Evolutionary conservation across 768 basidiomycete species (phyloP).

Genomic region (Saitozyma sp.): DNA sequence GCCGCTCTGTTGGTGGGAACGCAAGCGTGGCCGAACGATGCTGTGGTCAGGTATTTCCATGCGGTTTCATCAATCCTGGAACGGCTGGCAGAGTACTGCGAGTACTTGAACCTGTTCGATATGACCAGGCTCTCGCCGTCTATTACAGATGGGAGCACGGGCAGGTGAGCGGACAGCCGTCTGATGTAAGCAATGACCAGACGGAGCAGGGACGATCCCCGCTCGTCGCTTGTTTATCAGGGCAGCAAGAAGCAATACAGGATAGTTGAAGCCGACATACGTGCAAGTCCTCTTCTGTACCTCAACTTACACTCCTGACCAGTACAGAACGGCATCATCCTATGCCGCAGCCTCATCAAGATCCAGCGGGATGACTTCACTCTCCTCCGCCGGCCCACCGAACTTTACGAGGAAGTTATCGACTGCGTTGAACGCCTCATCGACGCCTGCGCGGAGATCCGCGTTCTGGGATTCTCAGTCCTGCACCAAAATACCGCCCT

Average conservation of each 20-base stretch:
- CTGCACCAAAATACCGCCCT: constrained; percentile 46
- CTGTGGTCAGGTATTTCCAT: constrained; percentile 44
- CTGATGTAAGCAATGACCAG: no score
- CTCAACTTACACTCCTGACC: not conserved
- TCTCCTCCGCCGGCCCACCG: constrained; percentile 46
- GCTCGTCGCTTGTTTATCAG: constrained; percentile 43
- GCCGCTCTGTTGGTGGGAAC: constrained; percentile 51
- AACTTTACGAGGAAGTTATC: constrained; percentile 42
- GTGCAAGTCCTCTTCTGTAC: constrained; percentile 10
- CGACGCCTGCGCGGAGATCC: constrained; percentile 42
- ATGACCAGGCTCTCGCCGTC: not conserved
- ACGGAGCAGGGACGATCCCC: constrained; percentile 47
- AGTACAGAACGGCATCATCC: constrained; percentile 25
- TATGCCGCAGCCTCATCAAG: constrained; percentile 33
- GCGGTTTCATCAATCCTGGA: constrained; percentile 40
- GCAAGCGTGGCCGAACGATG: constrained; percentile 49
- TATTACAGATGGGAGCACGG: no score
- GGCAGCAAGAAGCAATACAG: constrained; percentile 31
- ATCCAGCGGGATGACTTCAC: constrained; percentile 47
- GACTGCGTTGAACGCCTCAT: constrained; percentile 32
- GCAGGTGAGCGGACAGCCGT: no score
- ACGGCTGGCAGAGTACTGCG: constrained; percentile 42
- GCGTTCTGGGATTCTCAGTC: constrained; percentile 41
- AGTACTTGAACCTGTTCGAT: constrained; percentile 7
- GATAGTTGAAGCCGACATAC: constrained; percentile 30